phyloP scores from a whole-genome alignment of 345 rosid genomes.

The Clarkia xantiana region DNA sequence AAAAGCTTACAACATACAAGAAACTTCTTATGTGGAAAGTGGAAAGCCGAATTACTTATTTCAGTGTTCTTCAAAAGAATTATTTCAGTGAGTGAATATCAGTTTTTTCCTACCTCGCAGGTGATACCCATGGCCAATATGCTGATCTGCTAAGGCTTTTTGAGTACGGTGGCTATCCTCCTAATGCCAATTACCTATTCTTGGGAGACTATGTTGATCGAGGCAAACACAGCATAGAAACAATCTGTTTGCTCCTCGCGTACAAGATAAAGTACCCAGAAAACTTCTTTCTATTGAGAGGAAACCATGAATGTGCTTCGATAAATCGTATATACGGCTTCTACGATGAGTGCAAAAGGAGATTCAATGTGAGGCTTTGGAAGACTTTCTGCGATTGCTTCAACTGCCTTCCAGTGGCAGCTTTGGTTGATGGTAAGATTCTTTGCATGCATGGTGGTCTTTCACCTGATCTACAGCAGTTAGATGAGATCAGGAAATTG shows the following conservation, averaged over 20 bases:
- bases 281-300: conserved; percentile 34
- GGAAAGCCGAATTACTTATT: too few relatives aligned
- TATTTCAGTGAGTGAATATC: background rate
- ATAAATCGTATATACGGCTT: conserved; percentile 40
- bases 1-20: too few relatives aligned
- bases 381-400: conserved; percentile 28
- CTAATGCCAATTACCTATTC: conserved; percentile 59
- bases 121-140: conserved; percentile 83
- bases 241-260: conserved; percentile 33
- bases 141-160: conserved; percentile 75
- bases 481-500: conserved; percentile 54
- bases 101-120: conserved; percentile 25
- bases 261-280: conserved; percentile 33
- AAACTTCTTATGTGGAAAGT: too few relatives aligned
- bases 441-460: conserved; percentile 89
- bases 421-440: conserved; percentile 58
- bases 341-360: conserved; percentile 55
- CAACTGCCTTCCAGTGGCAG: conserved; percentile 39
- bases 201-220: conserved; percentile 85
- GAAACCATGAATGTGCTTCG: conserved; percentile 42
- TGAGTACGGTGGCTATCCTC: conserved; percentile 79
- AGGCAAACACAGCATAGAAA: conserved; percentile 35
- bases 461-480: conserved; percentile 53
- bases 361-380: conserved; percentile 71
- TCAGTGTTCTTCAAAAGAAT: too few relatives aligned